Evolutionary conservation across 164 flowering plant species (phyloP).

Genomic region (Macadamia integrifolia): DNA sequence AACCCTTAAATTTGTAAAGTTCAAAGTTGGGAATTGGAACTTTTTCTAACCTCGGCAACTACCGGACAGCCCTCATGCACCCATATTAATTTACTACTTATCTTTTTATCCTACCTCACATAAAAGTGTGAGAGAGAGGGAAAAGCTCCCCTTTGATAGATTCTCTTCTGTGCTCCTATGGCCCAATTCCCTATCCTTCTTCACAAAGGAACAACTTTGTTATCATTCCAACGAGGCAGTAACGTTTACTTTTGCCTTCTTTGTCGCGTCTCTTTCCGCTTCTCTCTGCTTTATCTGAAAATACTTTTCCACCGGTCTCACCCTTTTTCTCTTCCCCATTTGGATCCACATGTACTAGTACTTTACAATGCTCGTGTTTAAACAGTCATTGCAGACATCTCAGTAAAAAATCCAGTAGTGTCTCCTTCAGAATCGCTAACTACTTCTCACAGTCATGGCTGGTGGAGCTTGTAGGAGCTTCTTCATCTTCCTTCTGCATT

Average conservation of each 20-base stretch:
- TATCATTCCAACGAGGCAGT: slow-evolving; percentile 1
- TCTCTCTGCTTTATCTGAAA: not conserved
- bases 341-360: not conserved
- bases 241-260: slow-evolving; percentile 1
- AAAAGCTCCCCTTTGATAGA: too few species aligned
- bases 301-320: not conserved
- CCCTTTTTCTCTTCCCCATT: not conserved
- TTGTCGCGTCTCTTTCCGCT: not conserved
- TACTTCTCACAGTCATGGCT: slow-evolving; percentile 30
- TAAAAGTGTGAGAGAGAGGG: too few species aligned
- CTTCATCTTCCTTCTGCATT: slow-evolving; percentile 14
- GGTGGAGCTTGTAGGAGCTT: slow-evolving; percentile 18
- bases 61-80: too few species aligned
- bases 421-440: slow-evolving; percentile 7
- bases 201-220: slow-evolving; percentile 14
- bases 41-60: too few species aligned
- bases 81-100: too few species aligned
- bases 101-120: too few species aligned
- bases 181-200: not conserved
- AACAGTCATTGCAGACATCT: slow-evolving; percentile 3
- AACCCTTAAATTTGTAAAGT: too few species aligned
- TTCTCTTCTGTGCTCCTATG: too few species aligned
- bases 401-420: slow-evolving; percentile 10
- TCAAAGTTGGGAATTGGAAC: too few species aligned
- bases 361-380: not conserved